phyloP scores from a whole-genome alignment of 1,284 basidiomycete species.

The Tetrapyrgos nigripes region DNA sequence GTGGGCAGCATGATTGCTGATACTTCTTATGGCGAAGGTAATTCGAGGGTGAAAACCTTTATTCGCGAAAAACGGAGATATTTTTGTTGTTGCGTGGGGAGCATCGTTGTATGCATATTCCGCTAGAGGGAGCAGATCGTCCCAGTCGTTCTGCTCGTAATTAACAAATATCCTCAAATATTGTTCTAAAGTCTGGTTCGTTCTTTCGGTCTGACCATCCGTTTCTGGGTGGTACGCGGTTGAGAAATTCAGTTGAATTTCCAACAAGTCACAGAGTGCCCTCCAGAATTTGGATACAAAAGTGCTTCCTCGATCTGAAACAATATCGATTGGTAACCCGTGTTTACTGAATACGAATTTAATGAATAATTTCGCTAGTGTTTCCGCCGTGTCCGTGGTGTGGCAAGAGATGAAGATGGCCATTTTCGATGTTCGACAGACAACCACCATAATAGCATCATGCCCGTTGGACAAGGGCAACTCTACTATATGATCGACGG shows the following conservation, averaged over 20 bases:
- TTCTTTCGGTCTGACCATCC: constrained; percentile 10
- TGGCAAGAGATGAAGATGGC: constrained; percentile 22
- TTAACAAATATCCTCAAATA: constrained; percentile 8
- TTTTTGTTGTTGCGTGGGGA: not conserved
- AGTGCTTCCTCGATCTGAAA: constrained; percentile 5
- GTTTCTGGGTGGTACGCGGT: constrained; percentile 9
- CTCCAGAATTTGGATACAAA: constrained; percentile 13
- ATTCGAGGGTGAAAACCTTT: constrained; percentile 3
- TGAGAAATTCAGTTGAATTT: constrained; percentile 1
- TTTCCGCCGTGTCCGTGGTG: not conserved
- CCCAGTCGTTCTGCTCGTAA: constrained; percentile 10
- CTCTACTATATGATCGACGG: constrained; percentile 24
- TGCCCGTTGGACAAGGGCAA: constrained; percentile 34
- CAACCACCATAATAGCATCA: constrained; percentile 34
- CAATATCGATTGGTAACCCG: constrained; percentile 8
- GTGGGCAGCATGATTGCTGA: not conserved
- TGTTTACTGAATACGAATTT: constrained; percentile 10
- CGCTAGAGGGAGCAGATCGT: constrained; percentile 2
- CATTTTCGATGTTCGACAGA: constrained; percentile 20
- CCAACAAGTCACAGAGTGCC: not conserved
- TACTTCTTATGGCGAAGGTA: not conserved
- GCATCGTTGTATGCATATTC: constrained; percentile 11
- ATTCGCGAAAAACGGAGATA: constrained; percentile 10
- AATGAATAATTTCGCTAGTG: not conserved
- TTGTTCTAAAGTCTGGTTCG: constrained; percentile 7